Conservation (phyloP, 805 yeast genomes). For the Citeromyces matritensis region DNA sequence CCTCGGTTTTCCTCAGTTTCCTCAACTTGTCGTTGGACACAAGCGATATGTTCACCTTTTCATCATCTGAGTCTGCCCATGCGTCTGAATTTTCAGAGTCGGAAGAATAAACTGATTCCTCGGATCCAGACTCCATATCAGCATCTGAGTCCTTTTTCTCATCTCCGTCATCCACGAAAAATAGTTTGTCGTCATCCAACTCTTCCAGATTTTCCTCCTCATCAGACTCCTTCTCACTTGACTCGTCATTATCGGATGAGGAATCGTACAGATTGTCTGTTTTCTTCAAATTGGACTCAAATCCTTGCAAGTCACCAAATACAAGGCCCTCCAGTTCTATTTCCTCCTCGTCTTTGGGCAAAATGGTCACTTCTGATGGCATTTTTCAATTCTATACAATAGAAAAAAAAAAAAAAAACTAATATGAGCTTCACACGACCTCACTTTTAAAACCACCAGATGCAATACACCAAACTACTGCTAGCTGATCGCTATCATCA, state of each 20-base stretch:
- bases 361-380: conserved; percentile 14
- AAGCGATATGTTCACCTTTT: conserved; percentile 46
- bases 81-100: conserved; percentile 26
- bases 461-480: not conserved
- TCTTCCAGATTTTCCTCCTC: conserved; percentile 16
- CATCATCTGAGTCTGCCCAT: conserved; percentile 93
- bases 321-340: conserved; percentile 64
- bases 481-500: conserved; percentile 19
- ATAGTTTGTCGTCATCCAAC: conserved; percentile 32
- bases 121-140: conserved; percentile 2
- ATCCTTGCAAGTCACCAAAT: conserved; percentile 77
- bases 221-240: conserved; percentile 14
- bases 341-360: conserved; percentile 81
- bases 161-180: conserved; percentile 36
- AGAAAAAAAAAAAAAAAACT: conserved; percentile 1
- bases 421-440: not conserved
- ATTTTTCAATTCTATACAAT: conserved; percentile 1
- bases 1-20: conserved; percentile 51
- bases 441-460: not conserved
- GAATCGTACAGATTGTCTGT: conserved; percentile 40
- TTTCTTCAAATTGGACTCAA: conserved; percentile 46
- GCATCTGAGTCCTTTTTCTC: conserved; percentile 5
- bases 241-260: conserved; percentile 24
- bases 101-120: conserved; percentile 13
- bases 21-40: conserved; percentile 40